Percentiles rank a stretch among this genome's conserved stretches.
Evolutionary conservation across 208 protist genomes (phyloP).

Genomic region (Strigomonas oncopelti): DNA sequence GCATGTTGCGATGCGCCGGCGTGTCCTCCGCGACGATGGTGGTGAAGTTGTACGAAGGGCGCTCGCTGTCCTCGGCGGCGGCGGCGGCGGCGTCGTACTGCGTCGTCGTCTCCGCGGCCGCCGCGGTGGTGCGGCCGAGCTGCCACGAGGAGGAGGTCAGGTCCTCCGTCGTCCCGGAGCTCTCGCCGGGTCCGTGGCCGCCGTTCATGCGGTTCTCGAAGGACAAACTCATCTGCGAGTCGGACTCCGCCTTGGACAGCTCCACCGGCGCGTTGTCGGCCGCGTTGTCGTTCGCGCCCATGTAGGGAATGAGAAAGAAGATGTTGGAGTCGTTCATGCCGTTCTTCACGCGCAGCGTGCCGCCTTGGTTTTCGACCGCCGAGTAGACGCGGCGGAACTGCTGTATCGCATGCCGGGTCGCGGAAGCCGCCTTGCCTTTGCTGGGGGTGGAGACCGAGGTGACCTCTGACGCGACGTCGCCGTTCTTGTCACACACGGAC

Average conservation of each 20-base stretch:
- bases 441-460: constrained; percentile 3
- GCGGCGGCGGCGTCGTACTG: background rate
- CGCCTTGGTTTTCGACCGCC: constrained; percentile 78
- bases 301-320: constrained; percentile 71
- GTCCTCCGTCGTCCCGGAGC: background rate
- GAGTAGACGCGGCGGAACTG: constrained; percentile 46
- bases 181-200: background rate
- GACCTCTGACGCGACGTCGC: constrained; percentile 9
- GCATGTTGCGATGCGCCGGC: constrained; percentile 80
- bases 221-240: background rate
- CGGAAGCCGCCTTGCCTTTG: background rate
- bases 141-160: background rate
- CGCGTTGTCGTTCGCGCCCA: constrained; percentile 47
- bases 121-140: background rate
- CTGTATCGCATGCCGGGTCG: constrained; percentile 16
- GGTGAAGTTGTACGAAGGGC: constrained; percentile 43
- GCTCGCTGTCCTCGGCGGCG: background rate
- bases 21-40: constrained; percentile 83
- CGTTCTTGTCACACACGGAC: constrained; percentile 31
- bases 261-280: constrained; percentile 30
- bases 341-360: constrained; percentile 57
- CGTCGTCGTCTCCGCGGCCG: background rate
- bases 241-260: constrained; percentile 6
- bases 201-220: background rate
- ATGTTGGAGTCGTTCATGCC: constrained; percentile 42